Conservation (phyloP, 139 green algal species). For the Prasinococcaceae sp. region DNA sequence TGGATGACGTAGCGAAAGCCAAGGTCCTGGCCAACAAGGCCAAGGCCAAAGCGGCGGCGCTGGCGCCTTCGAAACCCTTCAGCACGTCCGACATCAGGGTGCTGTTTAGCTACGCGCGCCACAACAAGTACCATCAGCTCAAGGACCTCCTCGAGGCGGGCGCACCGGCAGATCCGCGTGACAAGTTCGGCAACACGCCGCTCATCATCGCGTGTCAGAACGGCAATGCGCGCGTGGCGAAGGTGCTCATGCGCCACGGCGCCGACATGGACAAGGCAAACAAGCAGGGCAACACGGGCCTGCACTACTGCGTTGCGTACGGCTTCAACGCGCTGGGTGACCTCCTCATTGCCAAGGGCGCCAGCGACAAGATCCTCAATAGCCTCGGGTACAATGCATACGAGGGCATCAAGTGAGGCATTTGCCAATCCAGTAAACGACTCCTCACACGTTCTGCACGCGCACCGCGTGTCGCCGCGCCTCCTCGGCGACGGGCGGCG, state of each 20-base stretch:
- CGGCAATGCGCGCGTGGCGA: constrained; percentile 5
- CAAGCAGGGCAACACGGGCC: constrained; percentile 6
- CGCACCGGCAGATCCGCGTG: background rate
- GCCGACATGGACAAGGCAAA: background rate
- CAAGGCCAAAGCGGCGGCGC: no score
- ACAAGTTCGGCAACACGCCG: constrained; percentile 8
- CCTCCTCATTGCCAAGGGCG: background rate
- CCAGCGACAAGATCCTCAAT: no score
- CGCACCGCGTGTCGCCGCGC: no score
- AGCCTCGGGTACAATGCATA: no score
- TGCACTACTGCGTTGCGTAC: constrained; percentile 8
- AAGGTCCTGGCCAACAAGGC: no score
- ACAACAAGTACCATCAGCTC: background rate
- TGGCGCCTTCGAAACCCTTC: no score
- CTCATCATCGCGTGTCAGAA: constrained; percentile 14
- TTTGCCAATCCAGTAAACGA: no score
- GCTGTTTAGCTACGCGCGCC: constrained; percentile 5
- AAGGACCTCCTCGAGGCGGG: background rate
- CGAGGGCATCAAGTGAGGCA: no score
- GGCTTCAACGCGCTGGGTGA: constrained; percentile 5
- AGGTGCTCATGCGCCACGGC: constrained; percentile 2
- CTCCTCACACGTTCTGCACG: no score
- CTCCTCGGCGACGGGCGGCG: no score
- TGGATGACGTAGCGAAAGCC: no score
- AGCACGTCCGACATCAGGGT: background rate